Percentiles rank a stretch among this genome's conserved stretches.
Conservation (phyloP, 1,284 basidiomycete genomes). For the Naganishia sp. region DNA sequence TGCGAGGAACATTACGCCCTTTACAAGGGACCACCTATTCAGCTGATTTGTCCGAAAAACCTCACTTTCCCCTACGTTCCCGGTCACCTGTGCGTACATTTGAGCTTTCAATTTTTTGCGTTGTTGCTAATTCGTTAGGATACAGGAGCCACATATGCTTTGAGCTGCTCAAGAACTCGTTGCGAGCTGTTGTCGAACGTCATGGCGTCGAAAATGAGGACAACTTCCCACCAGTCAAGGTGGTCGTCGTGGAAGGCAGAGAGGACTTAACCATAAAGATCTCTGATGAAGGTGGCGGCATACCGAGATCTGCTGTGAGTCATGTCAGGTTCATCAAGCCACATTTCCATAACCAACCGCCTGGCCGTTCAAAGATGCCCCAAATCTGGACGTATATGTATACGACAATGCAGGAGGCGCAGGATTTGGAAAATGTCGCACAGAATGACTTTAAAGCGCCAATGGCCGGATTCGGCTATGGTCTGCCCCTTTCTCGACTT, state of each 20-base stretch:
- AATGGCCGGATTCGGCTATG: slow-evolving; percentile 94
- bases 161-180: slow-evolving; percentile 97
- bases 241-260: slow-evolving; percentile 91
- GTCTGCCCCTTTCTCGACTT: slow-evolving; percentile 83
- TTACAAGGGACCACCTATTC: slow-evolving; percentile 94
- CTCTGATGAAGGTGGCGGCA: slow-evolving; percentile 92
- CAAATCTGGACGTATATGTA: slow-evolving; percentile 63
- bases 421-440: slow-evolving; percentile 30
- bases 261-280: slow-evolving; percentile 99
- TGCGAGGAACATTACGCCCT: slow-evolving; percentile 96
- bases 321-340: too few species aligned
- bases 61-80: slow-evolving; percentile 95
- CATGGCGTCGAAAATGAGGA: slow-evolving; percentile 76
- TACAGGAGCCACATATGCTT: slow-evolving; percentile 83
- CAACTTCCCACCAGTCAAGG: slow-evolving; percentile 89
- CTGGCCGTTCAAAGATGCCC: slow-evolving; percentile 28
- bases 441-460: slow-evolving; percentile 86
- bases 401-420: slow-evolving; percentile 82
- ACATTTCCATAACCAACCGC: not conserved
- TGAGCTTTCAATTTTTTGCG: not conserved
- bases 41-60: slow-evolving; percentile 88
- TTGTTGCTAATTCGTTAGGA: not conserved
- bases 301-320: slow-evolving; percentile 73
- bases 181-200: slow-evolving; percentile 93
- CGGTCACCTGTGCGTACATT: slow-evolving; percentile 68